phyloP scores from a whole-genome alignment of 2,329 filamentous ascomycete species.

The Phoma sp. region DNA sequence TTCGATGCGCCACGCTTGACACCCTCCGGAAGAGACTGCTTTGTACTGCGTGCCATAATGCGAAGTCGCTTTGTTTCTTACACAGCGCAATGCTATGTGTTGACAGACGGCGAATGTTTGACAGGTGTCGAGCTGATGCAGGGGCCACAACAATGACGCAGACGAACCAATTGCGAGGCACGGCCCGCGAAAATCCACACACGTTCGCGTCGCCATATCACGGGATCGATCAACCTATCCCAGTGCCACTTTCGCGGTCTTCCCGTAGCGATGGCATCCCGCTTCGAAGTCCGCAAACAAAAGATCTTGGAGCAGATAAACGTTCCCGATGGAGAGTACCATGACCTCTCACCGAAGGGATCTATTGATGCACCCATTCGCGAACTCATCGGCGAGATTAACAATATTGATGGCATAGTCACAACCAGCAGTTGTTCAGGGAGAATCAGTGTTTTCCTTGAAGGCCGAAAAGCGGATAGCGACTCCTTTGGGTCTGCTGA shows the following conservation, averaged over 20 bases:
- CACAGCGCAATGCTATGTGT: not conserved
- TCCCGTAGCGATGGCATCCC: constrained; percentile 32
- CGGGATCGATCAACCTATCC: constrained; percentile 11
- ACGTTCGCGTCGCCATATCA: constrained; percentile 30
- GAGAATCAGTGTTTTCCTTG: constrained; percentile 83
- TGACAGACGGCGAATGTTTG: constrained; percentile 17
- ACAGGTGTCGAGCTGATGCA: constrained; percentile 15
- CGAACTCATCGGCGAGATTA: constrained; percentile 79
- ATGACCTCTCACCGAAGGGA: constrained; percentile 87
- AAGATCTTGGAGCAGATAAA: constrained; percentile 75
- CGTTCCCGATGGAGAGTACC: constrained; percentile 72
- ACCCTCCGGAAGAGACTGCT: constrained; percentile 20
- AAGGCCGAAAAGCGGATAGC: constrained; percentile 65
- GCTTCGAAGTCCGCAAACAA: constrained; percentile 64
- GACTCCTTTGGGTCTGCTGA: not conserved
- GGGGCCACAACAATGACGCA: constrained; percentile 31
- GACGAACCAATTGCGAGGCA: constrained; percentile 16
- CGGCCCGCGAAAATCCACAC: constrained; percentile 17
- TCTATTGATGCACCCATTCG: constrained; percentile 81
- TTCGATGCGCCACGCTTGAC: constrained; percentile 43
- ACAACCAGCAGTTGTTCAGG: constrained; percentile 95
- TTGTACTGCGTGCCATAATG: constrained; percentile 41
- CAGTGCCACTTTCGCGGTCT: not conserved
- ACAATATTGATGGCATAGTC: constrained; percentile 74
- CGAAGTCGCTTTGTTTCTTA: too few species aligned